Base-by-base conservation (phyloP, 176 grass and related monocot species). In the Aegilops umbellulata region DNA sequence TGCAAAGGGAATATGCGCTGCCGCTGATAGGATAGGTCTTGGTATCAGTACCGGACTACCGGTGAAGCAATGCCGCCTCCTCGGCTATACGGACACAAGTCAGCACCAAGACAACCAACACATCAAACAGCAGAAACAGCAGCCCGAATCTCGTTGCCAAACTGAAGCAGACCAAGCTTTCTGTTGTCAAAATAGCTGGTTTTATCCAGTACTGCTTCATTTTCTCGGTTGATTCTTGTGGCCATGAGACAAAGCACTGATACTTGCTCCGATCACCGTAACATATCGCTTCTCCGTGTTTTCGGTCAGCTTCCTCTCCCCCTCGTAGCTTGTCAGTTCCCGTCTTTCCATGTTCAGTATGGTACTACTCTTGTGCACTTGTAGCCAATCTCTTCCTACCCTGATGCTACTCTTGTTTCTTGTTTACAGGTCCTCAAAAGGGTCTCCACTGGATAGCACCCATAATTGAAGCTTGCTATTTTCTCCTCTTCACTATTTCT, bases 251-350 rank as follows among this genome's bases (percentile, higher is more conserved):
- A 61, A 3, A 79, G 22, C 17, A 68, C 19, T 32, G 27, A 68
- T 23, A 81, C 24, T 71, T 39, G 65, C 46, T 67, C 47, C 0
- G 49, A 86, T 41, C 84, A 29, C 32, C 24, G 7, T 26, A 70
- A 79, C 49, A 42, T 86, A 16, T 86, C 65, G 1, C 24, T 79
- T 13, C 72, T 86, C 12, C 35, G 34, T 12, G 31, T 79, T 42
- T 86, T 86, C 49, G 84, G 84, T 86, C 24, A 53, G 84, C 49
- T 26, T 69, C 23, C 60, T 30, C 76, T 44, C 84, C 27, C 27
- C 25, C 19, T 36, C 22, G 15, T 51, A 15, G 47, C 15, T 51
- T 17, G 5, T 51, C 60, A 46, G 35, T 19, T 44, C 15, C 0
- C 46, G 46, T 49, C 14, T 17, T 69, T 38, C 35, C 19, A 58